Base-by-base conservation (phyloP, 2,329 filamentous ascomycete genomes). In the Fusarium stilboides region DNA sequence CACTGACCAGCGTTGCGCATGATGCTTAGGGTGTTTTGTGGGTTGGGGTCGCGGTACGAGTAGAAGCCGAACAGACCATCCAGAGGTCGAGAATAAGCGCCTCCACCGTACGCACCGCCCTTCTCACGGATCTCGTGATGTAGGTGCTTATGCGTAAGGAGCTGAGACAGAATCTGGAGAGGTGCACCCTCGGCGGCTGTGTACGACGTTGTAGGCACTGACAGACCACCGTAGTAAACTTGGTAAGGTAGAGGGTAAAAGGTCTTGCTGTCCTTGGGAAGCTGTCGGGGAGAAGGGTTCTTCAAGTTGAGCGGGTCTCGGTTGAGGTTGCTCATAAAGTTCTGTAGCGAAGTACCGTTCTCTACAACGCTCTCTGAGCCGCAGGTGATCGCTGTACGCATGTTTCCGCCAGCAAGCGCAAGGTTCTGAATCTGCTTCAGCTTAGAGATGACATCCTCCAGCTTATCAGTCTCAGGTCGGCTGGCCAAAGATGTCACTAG, bases 81-180 rank as follows among this genome's bases (percentile, higher is more conserved):
- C 9, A 97, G 82, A 0, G 92, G 88, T 24, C 90, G 89, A 44
- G 92, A 91, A 77, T 94, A 95, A 2, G 96, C 95, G 15, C 94
- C 94, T 22, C 94, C 96, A 44, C 96, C 96, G 73, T 99, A 99
- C 0, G 96, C 96, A 37, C 96, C 96, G 33, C 96, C 96, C 81
- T 98, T 98, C 78, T 99, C 96, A 57, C 96, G 92, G 70, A 99
- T 98, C 80, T 98, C 96, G 72, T 97, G 95, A 77, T 99, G 96
- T 28, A 99, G 86, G 77, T 98, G 93, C 80, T 97, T 98, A 82
- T 99, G 95, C 1, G 95, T 98, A 33, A 99, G 87, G 19, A 99
- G 88, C 78, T 98, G 94, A 14, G 94, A 90, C 22, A 99, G 89
- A 40, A 98, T 92, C 74, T 95, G 94, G 17, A 98, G 89, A 1